Evolutionary conservation across 2,329 filamentous ascomycete genomes (phyloP), one percentile per base, ranked within the genome.

Genomic region (Botrytis medusae): DNA sequence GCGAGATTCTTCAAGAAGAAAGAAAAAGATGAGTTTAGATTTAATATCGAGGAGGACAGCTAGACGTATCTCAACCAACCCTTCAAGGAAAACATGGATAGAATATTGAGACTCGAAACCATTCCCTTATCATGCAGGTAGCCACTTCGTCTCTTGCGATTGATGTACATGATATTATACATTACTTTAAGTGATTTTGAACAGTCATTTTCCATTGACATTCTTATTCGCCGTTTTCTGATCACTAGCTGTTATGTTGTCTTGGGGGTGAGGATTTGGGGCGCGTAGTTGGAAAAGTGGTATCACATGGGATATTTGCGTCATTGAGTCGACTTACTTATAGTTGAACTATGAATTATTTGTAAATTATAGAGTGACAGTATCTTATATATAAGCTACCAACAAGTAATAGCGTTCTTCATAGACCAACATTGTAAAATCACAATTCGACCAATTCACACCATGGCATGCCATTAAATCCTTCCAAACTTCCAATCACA

Each of bases 1-100:
- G 75, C 86, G 76, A 81, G 87, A 29, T 79, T 90, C 69, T 83
- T 83, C 77, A 82, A 87, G 69, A 81, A 82, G 0, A 88, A 86
- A 79, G 81, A 84, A 61, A 89, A 89, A 82, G 83, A 79, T 22
- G 83, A 85, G 77, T 84, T 85, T 76, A 81, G 87, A 18, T 67
- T 82, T 74, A 84, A 86, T 71, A 89, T 89, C n/a, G n/a, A n/a
- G 86, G 87, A 89, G 79, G 70, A 76, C n/a, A n/a, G n/a, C n/a
- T n/a, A n/a, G n/a, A n/a, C n/a, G n/a, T n/a, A n/a, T n/a, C n/a
- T n/a, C n/a, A n/a, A n/a, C n/a, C n/a, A n/a, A n/a, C n/a, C n/a
- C n/a, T n/a, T n/a, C n/a, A n/a, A n/a, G n/a, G n/a, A n/a, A n/a
- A n/a, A n/a, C n/a, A n/a, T n/a, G n/a, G n/a, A n/a, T n/a, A n/a